Percentiles rank a stretch among this genome's conserved stretches.
These are phyloP conservation scores for Aspergillus floridensis DNA, from an alignment of 2,329 filamentous ascomycete genomes.

Conservation along the genomic window DNA sequence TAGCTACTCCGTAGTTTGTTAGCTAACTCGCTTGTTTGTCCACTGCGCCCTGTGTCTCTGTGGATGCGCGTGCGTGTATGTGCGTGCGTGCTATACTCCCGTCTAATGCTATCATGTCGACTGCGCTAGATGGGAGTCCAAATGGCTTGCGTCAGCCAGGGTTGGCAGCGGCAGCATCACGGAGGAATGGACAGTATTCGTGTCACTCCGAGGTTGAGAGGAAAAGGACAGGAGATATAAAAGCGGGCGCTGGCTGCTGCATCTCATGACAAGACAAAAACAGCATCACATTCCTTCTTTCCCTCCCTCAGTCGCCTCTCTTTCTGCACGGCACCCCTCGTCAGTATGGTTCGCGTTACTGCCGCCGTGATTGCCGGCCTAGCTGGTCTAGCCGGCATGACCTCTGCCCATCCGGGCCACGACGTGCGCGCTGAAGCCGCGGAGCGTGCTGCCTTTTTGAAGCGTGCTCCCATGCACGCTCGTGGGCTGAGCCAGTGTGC, in stretches of 20 bases:
- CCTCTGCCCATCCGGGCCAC: slow-evolving; percentile 50
- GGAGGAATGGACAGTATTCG: background rate
- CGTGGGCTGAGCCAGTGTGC: slow-evolving; percentile 49
- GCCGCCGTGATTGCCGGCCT: slow-evolving; percentile 22
- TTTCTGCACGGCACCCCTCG: background rate
- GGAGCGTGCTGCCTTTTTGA: slow-evolving; percentile 50
- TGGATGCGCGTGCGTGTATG: background rate
- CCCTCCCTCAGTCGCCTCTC: background rate
- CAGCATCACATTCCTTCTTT: background rate
- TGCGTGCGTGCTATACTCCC: background rate
- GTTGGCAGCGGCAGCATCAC: no score
- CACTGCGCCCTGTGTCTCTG: no score
- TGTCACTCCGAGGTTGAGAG: no score
- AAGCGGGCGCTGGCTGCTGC: background rate
- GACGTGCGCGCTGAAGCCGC: slow-evolving; percentile 49
- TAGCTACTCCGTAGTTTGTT: background rate
- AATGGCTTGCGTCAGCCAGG: background rate
- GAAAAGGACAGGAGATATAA: background rate
- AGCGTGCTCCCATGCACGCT: slow-evolving; percentile 37
- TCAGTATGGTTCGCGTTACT: slow-evolving; percentile 19
- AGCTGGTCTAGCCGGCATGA: slow-evolving; percentile 25
- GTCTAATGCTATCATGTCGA: background rate
- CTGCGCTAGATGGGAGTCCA: background rate
- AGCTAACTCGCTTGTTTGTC: background rate
- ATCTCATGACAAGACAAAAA: background rate